Conservation (phyloP, 164 flowering plant genomes). For the Magnolia changhungtana region DNA sequence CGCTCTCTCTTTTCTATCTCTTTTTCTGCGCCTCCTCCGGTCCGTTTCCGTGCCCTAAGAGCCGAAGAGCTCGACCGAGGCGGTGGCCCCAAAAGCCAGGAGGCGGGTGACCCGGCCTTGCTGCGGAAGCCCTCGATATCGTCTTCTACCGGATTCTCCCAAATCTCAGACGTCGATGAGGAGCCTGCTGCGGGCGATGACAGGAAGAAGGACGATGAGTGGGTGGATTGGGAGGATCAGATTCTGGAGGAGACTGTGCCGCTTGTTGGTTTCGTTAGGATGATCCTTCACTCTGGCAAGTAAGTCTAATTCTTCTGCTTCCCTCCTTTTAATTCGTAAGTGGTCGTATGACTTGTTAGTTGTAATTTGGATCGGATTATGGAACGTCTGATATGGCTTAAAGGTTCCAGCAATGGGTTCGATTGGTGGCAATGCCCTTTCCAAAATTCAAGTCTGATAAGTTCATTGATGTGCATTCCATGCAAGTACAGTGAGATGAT, state of each 20-base stretch:
- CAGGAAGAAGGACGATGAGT: conserved; percentile 25
- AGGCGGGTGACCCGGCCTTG: conserved; percentile 36
- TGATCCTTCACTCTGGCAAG: conserved; percentile 91
- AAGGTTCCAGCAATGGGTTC: neutral
- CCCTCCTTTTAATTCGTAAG: neutral
- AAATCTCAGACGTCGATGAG: neutral
- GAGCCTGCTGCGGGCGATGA: conserved; percentile 13
- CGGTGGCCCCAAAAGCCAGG: conserved; percentile 23
- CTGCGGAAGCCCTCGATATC: conserved; percentile 47
- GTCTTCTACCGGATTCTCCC: conserved; percentile 13
- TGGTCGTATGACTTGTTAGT: neutral
- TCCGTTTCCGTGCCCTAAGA: conserved; percentile 28
- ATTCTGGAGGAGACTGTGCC: conserved; percentile 96
- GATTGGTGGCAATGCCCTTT: neutral
- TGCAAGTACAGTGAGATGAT: no score
- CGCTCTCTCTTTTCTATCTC: neutral
- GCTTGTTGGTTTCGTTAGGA: conserved; percentile 81
- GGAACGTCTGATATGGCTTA: neutral
- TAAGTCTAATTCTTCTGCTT: conserved; percentile 24
- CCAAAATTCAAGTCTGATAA: neutral
- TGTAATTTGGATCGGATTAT: neutral
- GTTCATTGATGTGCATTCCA: neutral
- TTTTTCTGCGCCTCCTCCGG: neutral
- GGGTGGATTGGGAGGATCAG: conserved; percentile 83
- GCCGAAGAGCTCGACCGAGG: conserved; percentile 22